Evolutionary conservation across 106 monocot genomes (phyloP), one percentile per base, ranked within the genome.

Genomic region (Agapanthus africanus): DNA sequence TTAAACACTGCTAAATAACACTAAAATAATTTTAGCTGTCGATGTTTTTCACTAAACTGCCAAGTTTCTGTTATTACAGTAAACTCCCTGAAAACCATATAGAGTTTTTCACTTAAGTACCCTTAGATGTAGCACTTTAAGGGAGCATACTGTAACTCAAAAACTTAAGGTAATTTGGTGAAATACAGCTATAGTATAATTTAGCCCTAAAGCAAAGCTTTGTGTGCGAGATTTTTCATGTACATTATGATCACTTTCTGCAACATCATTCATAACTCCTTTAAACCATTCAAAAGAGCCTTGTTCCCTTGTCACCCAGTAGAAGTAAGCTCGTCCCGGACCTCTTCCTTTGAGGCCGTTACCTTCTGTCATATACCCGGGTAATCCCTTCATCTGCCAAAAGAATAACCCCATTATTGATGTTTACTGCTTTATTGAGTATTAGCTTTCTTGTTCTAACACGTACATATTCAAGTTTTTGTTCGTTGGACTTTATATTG

Each of bases 201-300:
- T n/a, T n/a, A n/a, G n/a, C n/a, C n/a, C 35, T 35, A 35, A 35
- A 34, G 30, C 30, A 56, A 56, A 56, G 56, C 26, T 7, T 44
- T 63, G 6, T 16, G n/a, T 27, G 19, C 32, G 59, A 46, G 18
- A 39, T 36, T 63, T n/a, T 32, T 52, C 16, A 25, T 68, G 4
- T 87, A 85, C 91, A 52, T 91, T 69, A 25, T 75, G 73, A 39
- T 97, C 95, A 39, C 75, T 83, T 56, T 91, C 95, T 46, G 88
- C 84, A 63, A 97, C 91, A 62, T 97, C 95, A 56, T 97, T 87
- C 91, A 91, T 91, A 28, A 97, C 86, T 57, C 95, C 95, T 77
- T 79, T 83, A 70, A 97, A 97, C 88, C 95, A 97, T 68, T 97
- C 95, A 52, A 97, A 97, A 2, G 91, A 91, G 31, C 91, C 91